phyloP scores from a whole-genome alignment of 805 yeast species.

The Wickerhamiella nectarea region DNA sequence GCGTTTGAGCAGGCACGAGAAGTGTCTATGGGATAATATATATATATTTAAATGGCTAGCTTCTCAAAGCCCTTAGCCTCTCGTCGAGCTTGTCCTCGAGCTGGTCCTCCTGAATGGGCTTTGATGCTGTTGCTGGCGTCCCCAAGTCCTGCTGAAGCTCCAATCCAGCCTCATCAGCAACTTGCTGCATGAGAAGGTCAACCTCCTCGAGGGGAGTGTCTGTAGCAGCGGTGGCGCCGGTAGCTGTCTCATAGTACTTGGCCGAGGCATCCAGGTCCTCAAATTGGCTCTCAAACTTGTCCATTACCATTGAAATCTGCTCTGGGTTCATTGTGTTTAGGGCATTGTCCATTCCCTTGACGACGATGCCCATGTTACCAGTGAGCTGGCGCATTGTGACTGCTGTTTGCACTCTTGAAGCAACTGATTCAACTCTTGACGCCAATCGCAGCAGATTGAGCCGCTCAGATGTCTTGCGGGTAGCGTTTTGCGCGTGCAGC shows the following conservation, averaged over 20 bases:
- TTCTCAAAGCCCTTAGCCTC: conserved; percentile 72
- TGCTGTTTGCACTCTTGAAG: conserved; percentile 91
- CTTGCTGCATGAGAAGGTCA: conserved; percentile 74
- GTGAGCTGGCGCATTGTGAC: conserved; percentile 95
- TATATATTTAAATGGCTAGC: conserved; percentile 17
- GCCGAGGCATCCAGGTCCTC: conserved; percentile 92
- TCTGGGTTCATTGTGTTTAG: conserved; percentile 92
- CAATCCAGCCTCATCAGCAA: conserved; percentile 95
- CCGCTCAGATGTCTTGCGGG: conserved; percentile 78
- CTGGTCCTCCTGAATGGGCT: conserved; percentile 38
- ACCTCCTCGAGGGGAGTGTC: conserved; percentile 93
- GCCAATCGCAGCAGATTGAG: conserved; percentile 69
- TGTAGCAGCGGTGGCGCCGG: conserved; percentile 75
- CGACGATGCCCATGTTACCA: conserved; percentile 84
- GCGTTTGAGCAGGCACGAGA: too few species aligned
- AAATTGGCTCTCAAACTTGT: conserved; percentile 88
- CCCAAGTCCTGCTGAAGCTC: conserved; percentile 75
- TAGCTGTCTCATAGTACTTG: conserved; percentile 81
- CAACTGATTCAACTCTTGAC: conserved; percentile 88
- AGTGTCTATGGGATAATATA: background rate
- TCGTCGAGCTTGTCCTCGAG: conserved; percentile 82
- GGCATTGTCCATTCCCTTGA: conserved; percentile 92
- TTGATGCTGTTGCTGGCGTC: conserved; percentile 41
- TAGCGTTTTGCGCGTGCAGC: conserved; percentile 90
- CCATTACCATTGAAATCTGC: conserved; percentile 87